These are phyloP conservation scores for Penicillium janthinellum DNA, from an alignment of 2,329 filamentous ascomycete genomes.

Conservation along the genomic window DNA sequence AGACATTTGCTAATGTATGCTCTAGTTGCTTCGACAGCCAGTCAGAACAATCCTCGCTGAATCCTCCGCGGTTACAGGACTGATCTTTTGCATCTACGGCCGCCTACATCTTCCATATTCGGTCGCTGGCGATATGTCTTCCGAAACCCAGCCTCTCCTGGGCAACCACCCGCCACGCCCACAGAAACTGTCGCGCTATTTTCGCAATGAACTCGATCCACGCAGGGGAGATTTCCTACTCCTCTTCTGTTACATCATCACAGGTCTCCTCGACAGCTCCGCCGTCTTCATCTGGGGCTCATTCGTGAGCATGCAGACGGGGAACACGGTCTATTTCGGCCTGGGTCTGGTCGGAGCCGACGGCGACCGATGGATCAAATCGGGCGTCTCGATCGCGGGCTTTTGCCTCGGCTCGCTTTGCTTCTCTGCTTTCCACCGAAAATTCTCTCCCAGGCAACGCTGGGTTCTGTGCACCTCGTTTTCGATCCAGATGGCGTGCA, in stretches of 20 bases:
- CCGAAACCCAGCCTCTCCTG: conserved; percentile 19
- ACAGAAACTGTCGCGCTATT: conserved; percentile 6
- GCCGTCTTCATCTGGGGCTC: conserved; percentile 76
- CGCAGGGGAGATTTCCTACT: conserved; percentile 69
- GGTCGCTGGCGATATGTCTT: conserved; percentile 3
- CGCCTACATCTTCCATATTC: too few relatives aligned
- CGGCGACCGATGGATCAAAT: conserved; percentile 66
- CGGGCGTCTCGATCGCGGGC: conserved; percentile 66
- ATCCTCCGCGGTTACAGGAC: not conserved
- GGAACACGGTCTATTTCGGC: conserved; percentile 80
- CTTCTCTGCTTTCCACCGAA: conserved; percentile 70
- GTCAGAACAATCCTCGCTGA: not conserved
- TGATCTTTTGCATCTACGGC: not conserved
- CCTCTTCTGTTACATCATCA: conserved; percentile 73
- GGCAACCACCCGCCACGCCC: not conserved
- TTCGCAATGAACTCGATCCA: conserved; percentile 55
- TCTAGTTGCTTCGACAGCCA: not conserved
- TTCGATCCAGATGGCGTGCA: conserved; percentile 53
- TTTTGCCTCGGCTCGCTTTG: conserved; percentile 74
- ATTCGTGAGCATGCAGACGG: conserved; percentile 83
- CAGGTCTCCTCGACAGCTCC: conserved; percentile 74
- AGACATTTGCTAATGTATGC: not conserved
- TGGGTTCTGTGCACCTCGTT: conserved; percentile 57
- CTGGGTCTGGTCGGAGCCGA: conserved; percentile 64
- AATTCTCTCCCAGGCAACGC: conserved; percentile 44